These are phyloP conservation scores for Mycena filopes DNA, from an alignment of 768 basidiomycete genomes.

Conservation along the genomic window DNA sequence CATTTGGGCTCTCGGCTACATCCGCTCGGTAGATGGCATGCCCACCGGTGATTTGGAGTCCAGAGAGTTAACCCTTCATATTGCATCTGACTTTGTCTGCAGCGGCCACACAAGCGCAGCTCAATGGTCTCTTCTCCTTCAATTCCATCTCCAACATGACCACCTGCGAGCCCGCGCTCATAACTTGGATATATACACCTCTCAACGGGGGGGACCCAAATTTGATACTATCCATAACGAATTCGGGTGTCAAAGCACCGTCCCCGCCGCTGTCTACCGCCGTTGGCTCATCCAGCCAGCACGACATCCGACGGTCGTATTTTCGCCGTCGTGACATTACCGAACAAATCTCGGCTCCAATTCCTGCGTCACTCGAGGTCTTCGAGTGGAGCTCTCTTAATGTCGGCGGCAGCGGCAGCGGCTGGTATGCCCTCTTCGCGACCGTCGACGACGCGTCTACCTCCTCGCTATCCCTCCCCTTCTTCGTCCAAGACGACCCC, in stretches of 20 bases:
- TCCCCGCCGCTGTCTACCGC: constrained; percentile 2
- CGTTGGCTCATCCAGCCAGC: background rate
- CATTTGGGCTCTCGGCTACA: constrained; percentile 18
- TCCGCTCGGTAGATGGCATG: constrained; percentile 26
- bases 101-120: constrained; percentile 34
- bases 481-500: constrained; percentile 44
- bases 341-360: background rate
- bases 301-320: no score
- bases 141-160: constrained; percentile 44
- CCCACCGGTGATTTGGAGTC: background rate
- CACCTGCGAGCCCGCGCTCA: constrained; percentile 44
- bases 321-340: no score
- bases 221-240: constrained; percentile 20
- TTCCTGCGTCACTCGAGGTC: constrained; percentile 38
- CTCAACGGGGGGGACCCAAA: background rate
- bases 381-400: constrained; percentile 60
- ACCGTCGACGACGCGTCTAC: constrained; percentile 37
- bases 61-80: constrained; percentile 1
- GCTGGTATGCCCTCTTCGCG: constrained; percentile 57
- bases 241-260: constrained; percentile 10
- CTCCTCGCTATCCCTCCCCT: constrained; percentile 34
- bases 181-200: constrained; percentile 39
- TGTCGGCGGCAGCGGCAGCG: constrained; percentile 56
- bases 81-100: constrained; percentile 22
- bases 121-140: no score